phyloP scores from a whole-genome alignment of 345 rosid genomes.

The Rubroshorea leprosula region DNA sequence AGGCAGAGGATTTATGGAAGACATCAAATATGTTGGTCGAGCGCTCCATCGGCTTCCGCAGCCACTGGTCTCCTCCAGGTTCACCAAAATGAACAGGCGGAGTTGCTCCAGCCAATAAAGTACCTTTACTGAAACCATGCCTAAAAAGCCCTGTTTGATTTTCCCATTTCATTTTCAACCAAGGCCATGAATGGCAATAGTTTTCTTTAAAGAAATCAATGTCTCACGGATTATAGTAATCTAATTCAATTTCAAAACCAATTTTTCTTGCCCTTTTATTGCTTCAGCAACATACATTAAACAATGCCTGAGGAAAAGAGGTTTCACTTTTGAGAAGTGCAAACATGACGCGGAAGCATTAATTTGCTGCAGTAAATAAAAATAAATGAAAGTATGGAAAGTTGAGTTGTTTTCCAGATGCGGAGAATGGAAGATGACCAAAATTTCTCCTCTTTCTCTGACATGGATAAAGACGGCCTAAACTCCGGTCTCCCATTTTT shows the following conservation, averaged over 20 bases:
- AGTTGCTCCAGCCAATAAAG: slow-evolving; percentile 42
- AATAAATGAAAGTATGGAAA: neutral
- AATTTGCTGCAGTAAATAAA: neutral
- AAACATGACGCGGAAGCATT: neutral
- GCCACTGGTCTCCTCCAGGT: slow-evolving; percentile 61
- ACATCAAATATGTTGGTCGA: slow-evolving; percentile 65
- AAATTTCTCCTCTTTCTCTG: neutral
- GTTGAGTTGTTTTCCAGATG: neutral
- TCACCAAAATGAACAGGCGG: slow-evolving; percentile 56
- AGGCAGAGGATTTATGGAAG: slow-evolving; percentile 45
- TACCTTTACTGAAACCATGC: slow-evolving; percentile 8
- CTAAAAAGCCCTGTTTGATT: no score
- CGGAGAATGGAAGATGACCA: neutral
- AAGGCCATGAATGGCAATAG: no score
- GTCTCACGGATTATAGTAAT: no score
- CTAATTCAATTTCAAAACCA: no score
- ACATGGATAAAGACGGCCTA: no score
- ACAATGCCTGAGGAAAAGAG: neutral
- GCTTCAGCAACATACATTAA: neutral
- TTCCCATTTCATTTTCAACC: no score
- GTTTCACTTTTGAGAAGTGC: neutral
- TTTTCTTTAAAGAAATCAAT: no score
- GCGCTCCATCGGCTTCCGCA: slow-evolving; percentile 67
- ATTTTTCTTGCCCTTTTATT: no score
- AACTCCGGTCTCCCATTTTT: no score